Base-by-base conservation (phyloP, 2,329 filamentous ascomycete species). In the Exophiala alcalophila region DNA sequence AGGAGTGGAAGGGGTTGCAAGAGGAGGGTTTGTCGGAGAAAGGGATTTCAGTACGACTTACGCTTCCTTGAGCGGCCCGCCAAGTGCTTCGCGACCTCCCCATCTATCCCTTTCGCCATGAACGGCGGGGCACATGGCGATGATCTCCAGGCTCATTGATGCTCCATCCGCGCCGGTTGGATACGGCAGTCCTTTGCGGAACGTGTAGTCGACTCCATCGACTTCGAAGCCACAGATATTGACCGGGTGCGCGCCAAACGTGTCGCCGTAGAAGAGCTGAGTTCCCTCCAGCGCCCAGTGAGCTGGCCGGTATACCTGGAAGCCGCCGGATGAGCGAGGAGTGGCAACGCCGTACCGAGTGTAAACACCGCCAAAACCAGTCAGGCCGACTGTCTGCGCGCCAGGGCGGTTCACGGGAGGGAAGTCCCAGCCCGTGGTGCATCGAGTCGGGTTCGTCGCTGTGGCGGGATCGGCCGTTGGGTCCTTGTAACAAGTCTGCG, bases 211-310 rank as follows among this genome's bases (percentile, higher is more conserved):
- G 21, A 14, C 18, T 7, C 31, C 31, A 5, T 34, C 31, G 7
- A 34, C 31, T 19, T 34, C 31, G 19, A 34, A 34, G 12, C 15
- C 31, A 19, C 15, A 14, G 19, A 34, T 34, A n/a, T 34, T 34
- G 6, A 34, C 20, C 15, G 31, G 31, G n/a, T 34, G 15, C 15
- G 14, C 31, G 8, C 31, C 31, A 14, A 34, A 34, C 7, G 16
- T 34, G 20, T 34, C 31, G 9, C 31, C 31, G n/a, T 34, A 34
- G 31, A 19, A 23, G 9, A 34, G 20, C 9, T 34, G 16, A 7
- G 31, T 34, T n/a, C 31, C 31, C 5, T 21, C 6, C 15, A 34
- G 20, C 16, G 9, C 20, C 31, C 31, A 34, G 31, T 34, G 31
- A 12, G 15, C 16, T 11, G 31, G 31, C 20, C 31, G 15, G 21